Base-by-base conservation (phyloP, 495 filamentous ascomycete genomes). In the Thermothielavioides terrestris region DNA sequence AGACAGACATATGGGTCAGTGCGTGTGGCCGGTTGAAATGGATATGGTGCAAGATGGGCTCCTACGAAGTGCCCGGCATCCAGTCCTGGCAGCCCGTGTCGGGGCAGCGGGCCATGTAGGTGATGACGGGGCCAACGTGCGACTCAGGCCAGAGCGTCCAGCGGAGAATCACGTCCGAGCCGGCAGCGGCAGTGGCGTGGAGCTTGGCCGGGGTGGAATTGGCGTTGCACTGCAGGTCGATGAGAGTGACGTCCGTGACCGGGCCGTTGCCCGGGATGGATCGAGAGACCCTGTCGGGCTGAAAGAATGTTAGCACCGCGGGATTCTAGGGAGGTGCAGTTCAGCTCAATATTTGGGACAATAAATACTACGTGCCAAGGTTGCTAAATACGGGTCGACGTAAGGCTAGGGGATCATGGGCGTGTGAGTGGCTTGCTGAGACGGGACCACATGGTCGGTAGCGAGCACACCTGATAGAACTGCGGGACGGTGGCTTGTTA, bases 81-180 rank as follows among this genome's bases (percentile, higher is more conserved):
- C 75, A 85, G 22, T 62, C 64, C 30, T 75, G 67, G 72, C 84
- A 88, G 38, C 79, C 73, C 10, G 73, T 56, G 45, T 65, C 77
- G 26, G 79, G 71, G 66, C 82, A 85, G 53, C 79, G 75, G 48
- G 81, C 82, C 54, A 85, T 61, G 66, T 84, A 84, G 42, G 75
- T 79, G 55, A 86, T 74, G 41, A 86, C 75, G 1, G 82, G 81
- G 7, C 84, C 84, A 53, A 81, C 70, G 58, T 83, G 81, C 30
- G 65, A 71, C 15, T 70, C 67, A 7, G 81, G 81, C 81, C 81
- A 86, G 1, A 67, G 36, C 4, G 77, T 79, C 82, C 82, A 85
- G 52, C 78, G 76, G 12, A 87, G 68, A 43, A 74, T 74, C 37
- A 84, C 74, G 2, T 59, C 66, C 20, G 70, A 73, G 44, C 80